Percentiles rank a stretch among this genome's conserved stretches.
These are phyloP conservation scores for Phalaenopsis aphrodite DNA, from an alignment of 106 monocot genomes.

Conservation along the genomic window DNA sequence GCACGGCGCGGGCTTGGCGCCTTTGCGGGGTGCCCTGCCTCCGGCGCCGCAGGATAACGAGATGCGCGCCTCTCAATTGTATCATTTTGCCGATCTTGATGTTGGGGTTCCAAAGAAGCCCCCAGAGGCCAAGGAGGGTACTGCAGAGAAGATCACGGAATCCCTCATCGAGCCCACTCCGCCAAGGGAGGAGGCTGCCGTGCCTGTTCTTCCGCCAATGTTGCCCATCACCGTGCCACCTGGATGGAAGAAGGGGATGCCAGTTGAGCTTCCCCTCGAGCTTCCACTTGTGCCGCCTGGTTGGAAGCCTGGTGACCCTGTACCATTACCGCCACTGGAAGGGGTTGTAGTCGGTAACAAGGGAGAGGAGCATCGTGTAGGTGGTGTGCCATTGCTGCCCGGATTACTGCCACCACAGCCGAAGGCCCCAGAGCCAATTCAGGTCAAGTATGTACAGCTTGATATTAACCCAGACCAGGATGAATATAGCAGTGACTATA, in stretches of 20 bases:
- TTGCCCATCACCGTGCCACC: slow-evolving; percentile 53
- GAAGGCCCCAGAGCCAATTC: slow-evolving; percentile 52
- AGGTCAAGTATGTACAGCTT: slow-evolving; percentile 76
- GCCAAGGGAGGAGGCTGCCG: slow-evolving; percentile 31
- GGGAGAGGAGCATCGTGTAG: slow-evolving; percentile 25
- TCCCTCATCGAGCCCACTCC: slow-evolving; percentile 59
- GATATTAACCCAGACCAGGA: slow-evolving; percentile 77
- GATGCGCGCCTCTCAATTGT: slow-evolving; percentile 90
- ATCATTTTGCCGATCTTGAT: slow-evolving; percentile 69
- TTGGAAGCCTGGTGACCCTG: slow-evolving; percentile 93
- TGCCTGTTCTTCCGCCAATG: slow-evolving; percentile 18
- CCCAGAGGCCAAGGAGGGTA: slow-evolving; percentile 32
- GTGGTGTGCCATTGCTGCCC: slow-evolving; percentile 9
- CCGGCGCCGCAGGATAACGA: slow-evolving; percentile 96
- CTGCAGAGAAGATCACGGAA: slow-evolving; percentile 9
- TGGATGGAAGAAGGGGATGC: slow-evolving; percentile 71
- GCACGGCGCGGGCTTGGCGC: slow-evolving; percentile 69
- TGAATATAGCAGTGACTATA: slow-evolving; percentile 84
- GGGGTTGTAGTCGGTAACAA: slow-evolving; percentile 23
- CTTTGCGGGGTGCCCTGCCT: slow-evolving; percentile 79
- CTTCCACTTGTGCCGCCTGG: slow-evolving; percentile 69
- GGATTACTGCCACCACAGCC: slow-evolving; percentile 11
- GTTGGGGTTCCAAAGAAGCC: slow-evolving; percentile 50
- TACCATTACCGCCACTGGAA: slow-evolving; percentile 54
- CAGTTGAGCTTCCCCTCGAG: slow-evolving; percentile 54